These are phyloP conservation scores for Prunus fruticosa DNA, from an alignment of 306 rosid species.

Conservation along the genomic window DNA sequence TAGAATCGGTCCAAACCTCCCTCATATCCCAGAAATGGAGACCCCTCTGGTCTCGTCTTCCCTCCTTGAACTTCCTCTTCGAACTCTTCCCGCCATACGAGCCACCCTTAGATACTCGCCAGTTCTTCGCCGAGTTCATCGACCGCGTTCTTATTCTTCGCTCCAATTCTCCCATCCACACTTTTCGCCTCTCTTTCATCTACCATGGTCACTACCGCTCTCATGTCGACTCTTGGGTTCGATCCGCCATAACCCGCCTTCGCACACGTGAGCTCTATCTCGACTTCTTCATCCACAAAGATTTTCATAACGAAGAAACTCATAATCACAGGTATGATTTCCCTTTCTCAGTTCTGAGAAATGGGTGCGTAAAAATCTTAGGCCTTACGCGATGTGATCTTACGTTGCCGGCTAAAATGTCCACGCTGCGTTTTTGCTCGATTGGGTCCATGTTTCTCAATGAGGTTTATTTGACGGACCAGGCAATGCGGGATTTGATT, in stretches of 20 bases:
- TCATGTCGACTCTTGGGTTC: slow-evolving; percentile 14
- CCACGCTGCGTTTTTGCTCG: not conserved
- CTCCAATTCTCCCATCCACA: not conserved
- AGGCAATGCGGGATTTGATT: not conserved
- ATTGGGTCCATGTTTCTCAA: not conserved
- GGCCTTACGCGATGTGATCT: not conserved
- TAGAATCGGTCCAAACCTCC: not conserved
- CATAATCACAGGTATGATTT: not conserved
- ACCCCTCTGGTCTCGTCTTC: not conserved
- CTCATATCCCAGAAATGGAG: slow-evolving; percentile 7
- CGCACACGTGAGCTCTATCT: not conserved
- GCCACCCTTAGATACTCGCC: not conserved
- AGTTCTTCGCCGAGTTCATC: slow-evolving; percentile 1
- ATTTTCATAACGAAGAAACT: not conserved
- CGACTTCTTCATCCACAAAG: slow-evolving; percentile 9
- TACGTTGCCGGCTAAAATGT: not conserved
- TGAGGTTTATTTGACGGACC: not conserved
- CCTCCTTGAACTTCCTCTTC: slow-evolving; percentile 3
- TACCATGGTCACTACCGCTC: not conserved
- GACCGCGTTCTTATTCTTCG: slow-evolving; percentile 1
- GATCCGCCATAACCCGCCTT: slow-evolving; percentile 3
- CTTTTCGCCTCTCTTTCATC: slow-evolving; percentile 10
- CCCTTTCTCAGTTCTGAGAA: not conserved
- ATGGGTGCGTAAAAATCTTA: not conserved
- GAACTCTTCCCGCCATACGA: not conserved